Conservation (phyloP, 1,284 basidiomycete species). For the Cryptococcus maquisensis region DNA sequence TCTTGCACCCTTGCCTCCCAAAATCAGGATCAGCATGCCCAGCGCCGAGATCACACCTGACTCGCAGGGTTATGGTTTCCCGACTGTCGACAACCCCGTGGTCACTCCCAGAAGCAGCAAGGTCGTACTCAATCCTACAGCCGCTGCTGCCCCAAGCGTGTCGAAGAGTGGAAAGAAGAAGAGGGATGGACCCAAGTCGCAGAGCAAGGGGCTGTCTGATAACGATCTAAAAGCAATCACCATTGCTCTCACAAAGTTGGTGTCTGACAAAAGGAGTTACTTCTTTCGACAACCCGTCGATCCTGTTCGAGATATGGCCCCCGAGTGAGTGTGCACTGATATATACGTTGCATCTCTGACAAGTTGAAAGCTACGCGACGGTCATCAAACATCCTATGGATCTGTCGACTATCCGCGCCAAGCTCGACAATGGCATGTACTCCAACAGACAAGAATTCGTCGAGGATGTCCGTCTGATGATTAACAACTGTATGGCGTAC, state of each 20-base stretch:
- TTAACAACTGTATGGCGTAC: constrained; percentile 82
- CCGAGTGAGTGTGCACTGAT: constrained; percentile 57
- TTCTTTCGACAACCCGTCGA: constrained; percentile 83
- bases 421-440: constrained; percentile 78
- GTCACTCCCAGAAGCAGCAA: constrained; percentile 48
- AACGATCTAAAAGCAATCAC: constrained; percentile 76
- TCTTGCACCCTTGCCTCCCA: constrained; percentile 50
- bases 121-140: constrained; percentile 35
- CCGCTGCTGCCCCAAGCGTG: constrained; percentile 7
- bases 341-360: background rate
- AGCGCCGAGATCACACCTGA: constrained; percentile 14
- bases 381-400: constrained; percentile 95
- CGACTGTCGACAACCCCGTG: constrained; percentile 8
- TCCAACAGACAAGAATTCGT: constrained; percentile 77
- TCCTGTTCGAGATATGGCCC: constrained; percentile 76
- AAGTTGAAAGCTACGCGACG: constrained; percentile 68
- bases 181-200: constrained; percentile 61
- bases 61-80: constrained; percentile 25
- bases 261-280: constrained; percentile 26
- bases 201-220: constrained; percentile 72
- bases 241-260: constrained; percentile 74
- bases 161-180: constrained; percentile 31
- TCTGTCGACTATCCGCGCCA: constrained; percentile 79
- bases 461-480: constrained; percentile 82
- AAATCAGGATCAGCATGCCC: constrained; percentile 37